phyloP scores from a whole-genome alignment of 805 yeast species.

The Blastobotrys muscicola region DNA sequence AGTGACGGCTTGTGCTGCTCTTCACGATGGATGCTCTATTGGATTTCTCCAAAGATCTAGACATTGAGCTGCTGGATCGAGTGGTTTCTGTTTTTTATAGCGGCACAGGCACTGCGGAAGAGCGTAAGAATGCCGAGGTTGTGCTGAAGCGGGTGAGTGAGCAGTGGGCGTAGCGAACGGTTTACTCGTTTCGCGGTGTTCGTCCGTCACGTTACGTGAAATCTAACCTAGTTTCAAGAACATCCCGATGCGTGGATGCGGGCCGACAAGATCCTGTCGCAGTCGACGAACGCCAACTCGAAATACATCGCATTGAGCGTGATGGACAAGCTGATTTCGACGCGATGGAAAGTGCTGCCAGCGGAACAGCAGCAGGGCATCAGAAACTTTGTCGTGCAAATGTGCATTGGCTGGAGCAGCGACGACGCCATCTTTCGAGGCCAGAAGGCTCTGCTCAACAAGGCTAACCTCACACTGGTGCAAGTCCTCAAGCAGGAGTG shows the following conservation, averaged over 20 bases:
- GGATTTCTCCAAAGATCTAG: constrained; percentile 78
- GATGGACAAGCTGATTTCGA: constrained; percentile 78
- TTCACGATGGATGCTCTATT: constrained; percentile 69
- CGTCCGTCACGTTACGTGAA: too few relatives aligned
- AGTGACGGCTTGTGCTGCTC: constrained; percentile 1
- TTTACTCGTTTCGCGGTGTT: neutral
- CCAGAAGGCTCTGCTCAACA: constrained; percentile 78
- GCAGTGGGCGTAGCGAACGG: neutral
- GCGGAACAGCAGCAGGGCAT: constrained; percentile 85
- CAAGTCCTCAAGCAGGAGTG: constrained; percentile 95
- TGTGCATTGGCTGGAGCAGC: constrained; percentile 87
- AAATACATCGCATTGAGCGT: constrained; percentile 85
- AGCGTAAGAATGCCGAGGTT: constrained; percentile 32
- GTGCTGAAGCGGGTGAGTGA: constrained; percentile 27
- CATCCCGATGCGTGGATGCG: constrained; percentile 94
- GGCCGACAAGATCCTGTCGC: constrained; percentile 80
- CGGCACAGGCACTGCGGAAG: constrained; percentile 57
- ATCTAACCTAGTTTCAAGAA: constrained; percentile 59
- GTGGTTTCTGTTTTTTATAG: constrained; percentile 78
- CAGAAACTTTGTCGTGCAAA: constrained; percentile 84
- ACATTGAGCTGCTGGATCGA: constrained; percentile 67
- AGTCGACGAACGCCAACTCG: constrained; percentile 70
- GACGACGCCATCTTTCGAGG: constrained; percentile 61
- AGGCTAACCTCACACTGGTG: constrained; percentile 88
- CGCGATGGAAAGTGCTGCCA: constrained; percentile 90